A percentile compares a stretch with the other conserved stretches of the same genome.
phyloP scores from a whole-genome alignment of 768 basidiomycete species.

The Termitomyces sp. region DNA sequence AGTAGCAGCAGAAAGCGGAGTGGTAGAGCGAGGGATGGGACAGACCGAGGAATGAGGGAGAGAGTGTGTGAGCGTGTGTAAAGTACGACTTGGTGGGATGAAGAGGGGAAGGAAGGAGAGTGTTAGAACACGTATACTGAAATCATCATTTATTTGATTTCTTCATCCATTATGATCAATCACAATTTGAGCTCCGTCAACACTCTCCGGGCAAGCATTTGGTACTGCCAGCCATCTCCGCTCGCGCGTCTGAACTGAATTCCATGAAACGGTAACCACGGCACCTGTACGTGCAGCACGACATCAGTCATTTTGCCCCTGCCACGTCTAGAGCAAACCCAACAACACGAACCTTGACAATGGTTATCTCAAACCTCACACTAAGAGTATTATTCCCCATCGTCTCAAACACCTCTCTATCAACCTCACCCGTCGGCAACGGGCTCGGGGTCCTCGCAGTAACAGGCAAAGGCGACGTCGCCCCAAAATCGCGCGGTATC shows the following conservation, averaged over 20 bases:
- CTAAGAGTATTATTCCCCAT: constrained; percentile 75
- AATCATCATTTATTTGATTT: constrained; percentile 5
- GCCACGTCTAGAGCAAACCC: not conserved
- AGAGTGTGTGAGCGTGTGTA: not conserved
- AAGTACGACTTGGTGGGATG: no score
- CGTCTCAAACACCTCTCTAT: constrained; percentile 63
- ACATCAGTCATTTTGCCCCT: constrained; percentile 1
- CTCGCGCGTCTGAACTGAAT: constrained; percentile 90
- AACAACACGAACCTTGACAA: constrained; percentile 75
- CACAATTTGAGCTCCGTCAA: constrained; percentile 84
- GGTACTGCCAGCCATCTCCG: constrained; percentile 96
- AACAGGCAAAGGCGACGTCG: constrained; percentile 11
- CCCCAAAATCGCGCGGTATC: constrained; percentile 68
- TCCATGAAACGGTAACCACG: constrained; percentile 89
- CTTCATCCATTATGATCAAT: constrained; percentile 16
- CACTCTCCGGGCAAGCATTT: constrained; percentile 87
- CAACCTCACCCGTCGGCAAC: constrained; percentile 62
- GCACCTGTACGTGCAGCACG: constrained; percentile 51
- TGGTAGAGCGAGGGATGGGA: not conserved
- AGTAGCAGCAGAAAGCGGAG: not conserved
- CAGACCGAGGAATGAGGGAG: not conserved
- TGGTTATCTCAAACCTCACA: constrained; percentile 94
- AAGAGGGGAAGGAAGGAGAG: not conserved
- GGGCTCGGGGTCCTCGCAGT: constrained; percentile 38
- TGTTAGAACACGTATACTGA: not conserved